Conservation (phyloP, 148 eudicot genomes). For the Vaccinium myrtillus region DNA sequence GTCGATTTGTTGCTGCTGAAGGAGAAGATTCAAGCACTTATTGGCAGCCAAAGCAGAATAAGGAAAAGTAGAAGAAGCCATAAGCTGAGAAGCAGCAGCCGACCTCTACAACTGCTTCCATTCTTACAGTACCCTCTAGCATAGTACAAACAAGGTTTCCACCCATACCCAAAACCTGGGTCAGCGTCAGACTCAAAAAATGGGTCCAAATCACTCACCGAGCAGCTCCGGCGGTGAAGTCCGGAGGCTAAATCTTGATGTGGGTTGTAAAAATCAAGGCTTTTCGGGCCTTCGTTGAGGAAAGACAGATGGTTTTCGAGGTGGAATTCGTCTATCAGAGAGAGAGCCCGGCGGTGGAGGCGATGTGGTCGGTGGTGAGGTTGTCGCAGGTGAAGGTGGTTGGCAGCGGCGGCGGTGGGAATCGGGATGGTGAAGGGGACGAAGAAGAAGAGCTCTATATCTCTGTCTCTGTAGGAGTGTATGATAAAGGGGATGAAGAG, state of each 20-base stretch:
- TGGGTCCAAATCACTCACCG: constrained; percentile 58
- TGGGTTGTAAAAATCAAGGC: constrained; percentile 33
- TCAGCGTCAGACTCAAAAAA: constrained; percentile 39
- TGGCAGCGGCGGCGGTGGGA: too few species aligned
- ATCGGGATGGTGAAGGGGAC: too few species aligned
- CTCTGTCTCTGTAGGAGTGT: too few species aligned
- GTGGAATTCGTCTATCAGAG: constrained; percentile 54
- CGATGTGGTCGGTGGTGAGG: too few species aligned
- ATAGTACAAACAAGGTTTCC: constrained; percentile 82
- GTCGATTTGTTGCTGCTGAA: constrained; percentile 67
- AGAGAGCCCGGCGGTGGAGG: too few species aligned
- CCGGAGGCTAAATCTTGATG: constrained; percentile 32
- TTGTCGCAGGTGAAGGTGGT: too few species aligned
- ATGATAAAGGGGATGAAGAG: too few species aligned
- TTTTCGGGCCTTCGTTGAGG: constrained; percentile 44
- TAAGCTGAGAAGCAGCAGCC: constrained; percentile 44
- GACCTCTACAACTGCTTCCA: constrained; percentile 63
- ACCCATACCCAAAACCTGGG: constrained; percentile 48
- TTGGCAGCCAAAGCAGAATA: constrained; percentile 31
- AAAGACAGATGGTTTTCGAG: constrained; percentile 72
- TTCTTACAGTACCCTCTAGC: constrained; percentile 95
- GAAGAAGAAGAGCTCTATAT: too few species aligned
- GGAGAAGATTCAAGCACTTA: constrained; percentile 53
- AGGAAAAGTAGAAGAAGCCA: constrained; percentile 50
- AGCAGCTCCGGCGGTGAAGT: constrained; percentile 67